Conservation (phyloP, 805 yeast species). For the Ogataea nitratoaversa region DNA sequence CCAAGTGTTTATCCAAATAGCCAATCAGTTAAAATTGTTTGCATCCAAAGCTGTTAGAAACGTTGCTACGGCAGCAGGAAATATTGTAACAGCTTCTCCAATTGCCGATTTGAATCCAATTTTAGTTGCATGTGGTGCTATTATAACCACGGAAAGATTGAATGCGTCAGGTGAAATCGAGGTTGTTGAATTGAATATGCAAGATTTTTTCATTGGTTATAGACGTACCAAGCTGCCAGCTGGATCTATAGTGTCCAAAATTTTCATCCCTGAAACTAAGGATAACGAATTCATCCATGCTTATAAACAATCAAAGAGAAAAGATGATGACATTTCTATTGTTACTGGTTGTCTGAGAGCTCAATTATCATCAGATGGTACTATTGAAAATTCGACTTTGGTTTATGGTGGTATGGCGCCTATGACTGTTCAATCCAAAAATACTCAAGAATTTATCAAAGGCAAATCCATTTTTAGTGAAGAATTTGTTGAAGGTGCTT, state of each 20-base stretch:
- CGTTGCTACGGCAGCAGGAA: slow-evolving; percentile 48
- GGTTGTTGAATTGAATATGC: slow-evolving; percentile 29
- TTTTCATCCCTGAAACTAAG: slow-evolving; percentile 38
- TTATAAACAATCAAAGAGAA: slow-evolving; percentile 44
- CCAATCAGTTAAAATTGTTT: slow-evolving; percentile 40
- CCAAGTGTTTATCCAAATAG: slow-evolving; percentile 35
- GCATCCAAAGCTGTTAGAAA: slow-evolving; percentile 48
- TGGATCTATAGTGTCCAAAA: slow-evolving; percentile 31
- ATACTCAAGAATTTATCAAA: slow-evolving; percentile 26
- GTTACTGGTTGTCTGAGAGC: slow-evolving; percentile 40
- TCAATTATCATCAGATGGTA: slow-evolving; percentile 20
- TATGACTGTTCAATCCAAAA: slow-evolving; percentile 36
- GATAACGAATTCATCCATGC: slow-evolving; percentile 35
- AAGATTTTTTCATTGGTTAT: slow-evolving; percentile 41
- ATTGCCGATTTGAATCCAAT: slow-evolving; percentile 46
- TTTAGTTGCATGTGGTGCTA: slow-evolving; percentile 39
- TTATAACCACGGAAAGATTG: slow-evolving; percentile 32
- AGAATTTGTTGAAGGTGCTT: slow-evolving; percentile 28
- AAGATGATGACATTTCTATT: slow-evolving; percentile 48
- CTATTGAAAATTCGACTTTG: slow-evolving; percentile 29
- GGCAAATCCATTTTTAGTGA: slow-evolving; percentile 23
- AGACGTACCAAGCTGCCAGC: slow-evolving; percentile 37
- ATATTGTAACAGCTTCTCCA: slow-evolving; percentile 47
- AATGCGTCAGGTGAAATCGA: slow-evolving; percentile 23
- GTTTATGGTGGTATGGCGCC: slow-evolving; percentile 49